Conservation (phyloP, 2,329 filamentous ascomycete genomes). For the Aureobasidium zeae region DNA sequence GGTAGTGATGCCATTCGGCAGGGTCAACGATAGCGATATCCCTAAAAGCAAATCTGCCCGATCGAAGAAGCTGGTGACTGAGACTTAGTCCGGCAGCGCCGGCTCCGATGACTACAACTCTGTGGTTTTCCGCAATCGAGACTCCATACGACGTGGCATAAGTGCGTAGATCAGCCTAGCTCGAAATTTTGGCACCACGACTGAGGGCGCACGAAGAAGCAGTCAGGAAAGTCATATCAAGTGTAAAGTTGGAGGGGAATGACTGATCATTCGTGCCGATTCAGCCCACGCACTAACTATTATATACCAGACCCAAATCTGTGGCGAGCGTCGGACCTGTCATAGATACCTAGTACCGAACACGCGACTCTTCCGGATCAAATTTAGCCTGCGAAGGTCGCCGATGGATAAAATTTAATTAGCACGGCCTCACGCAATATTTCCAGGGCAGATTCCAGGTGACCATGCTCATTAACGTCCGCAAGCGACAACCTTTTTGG, state of each 20-base stretch:
- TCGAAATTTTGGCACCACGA: background rate
- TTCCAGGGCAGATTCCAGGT: background rate
- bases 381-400: background rate
- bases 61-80: constrained; percentile 56
- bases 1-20: constrained; percentile 55
- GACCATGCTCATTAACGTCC: constrained; percentile 1
- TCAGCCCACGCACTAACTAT: constrained; percentile 1
- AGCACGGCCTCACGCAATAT: too few species aligned
- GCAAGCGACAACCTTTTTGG: background rate
- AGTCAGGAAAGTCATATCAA: background rate
- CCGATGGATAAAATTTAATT: too few species aligned
- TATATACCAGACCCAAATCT: background rate
- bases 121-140: constrained; percentile 41
- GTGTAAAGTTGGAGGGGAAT: background rate
- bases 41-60: constrained; percentile 45
- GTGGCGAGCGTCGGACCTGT: background rate
- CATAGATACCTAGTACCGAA: background rate
- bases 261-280: background rate
- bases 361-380: background rate
- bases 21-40: constrained; percentile 59
- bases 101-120: constrained; percentile 56
- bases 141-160: background rate
- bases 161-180: background rate
- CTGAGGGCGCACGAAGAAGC: background rate
- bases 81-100: constrained; percentile 57